phyloP scores from a whole-genome alignment of 129 eudicot genomes.

The Erigeron canadensis region DNA sequence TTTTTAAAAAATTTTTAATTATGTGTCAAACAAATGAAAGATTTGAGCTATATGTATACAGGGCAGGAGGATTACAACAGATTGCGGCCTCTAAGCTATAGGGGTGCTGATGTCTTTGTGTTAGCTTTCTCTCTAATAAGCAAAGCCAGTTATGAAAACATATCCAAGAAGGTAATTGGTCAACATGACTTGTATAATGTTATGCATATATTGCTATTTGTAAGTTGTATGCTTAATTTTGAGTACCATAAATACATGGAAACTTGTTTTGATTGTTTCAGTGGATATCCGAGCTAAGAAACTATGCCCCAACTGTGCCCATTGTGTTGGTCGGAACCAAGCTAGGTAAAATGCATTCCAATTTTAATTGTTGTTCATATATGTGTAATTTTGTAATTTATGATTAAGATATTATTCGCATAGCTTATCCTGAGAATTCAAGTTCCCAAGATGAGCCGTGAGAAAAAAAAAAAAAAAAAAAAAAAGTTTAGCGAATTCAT shows the following conservation, averaged over 20 bases:
- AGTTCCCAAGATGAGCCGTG: too few species aligned
- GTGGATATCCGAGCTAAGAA: constrained; percentile 83
- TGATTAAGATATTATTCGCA: too few species aligned
- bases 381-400: not conserved
- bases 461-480: too few species aligned
- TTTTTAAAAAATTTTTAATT: not conserved
- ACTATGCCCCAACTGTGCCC: constrained; percentile 72
- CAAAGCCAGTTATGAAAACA: constrained; percentile 86
- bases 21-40: not conserved
- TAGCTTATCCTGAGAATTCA: too few species aligned
- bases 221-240: not conserved
- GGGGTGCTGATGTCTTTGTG: constrained; percentile 82
- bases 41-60: constrained; percentile 14
- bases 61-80: constrained; percentile 94
- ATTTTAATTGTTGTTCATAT: not conserved
- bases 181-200: not conserved
- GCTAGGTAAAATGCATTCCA: constrained; percentile 44
- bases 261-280: constrained; percentile 19
- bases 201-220: not conserved
- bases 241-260: not conserved
- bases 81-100: constrained; percentile 74
- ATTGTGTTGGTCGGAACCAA: constrained; percentile 86
- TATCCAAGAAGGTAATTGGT: constrained; percentile 59
- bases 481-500: too few species aligned
- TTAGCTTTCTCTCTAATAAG: constrained; percentile 74